Evolutionary conservation across 2,329 filamentous ascomycete genomes (phyloP).

Genomic region (Ophiostoma pallidulum): DNA sequence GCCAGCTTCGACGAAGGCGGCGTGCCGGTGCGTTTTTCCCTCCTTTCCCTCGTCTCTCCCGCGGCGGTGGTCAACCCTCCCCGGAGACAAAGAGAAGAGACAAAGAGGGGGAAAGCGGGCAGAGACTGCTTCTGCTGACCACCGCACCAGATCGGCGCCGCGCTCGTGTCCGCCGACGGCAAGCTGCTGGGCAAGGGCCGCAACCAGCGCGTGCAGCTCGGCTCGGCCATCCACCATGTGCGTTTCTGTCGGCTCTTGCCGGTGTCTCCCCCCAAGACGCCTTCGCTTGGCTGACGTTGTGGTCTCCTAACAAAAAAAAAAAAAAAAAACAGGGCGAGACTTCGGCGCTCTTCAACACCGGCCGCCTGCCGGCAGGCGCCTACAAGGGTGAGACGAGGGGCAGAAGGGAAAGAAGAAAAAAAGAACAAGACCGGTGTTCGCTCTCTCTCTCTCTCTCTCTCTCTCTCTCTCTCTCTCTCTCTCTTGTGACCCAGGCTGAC

Average conservation of each 20-base stretch:
- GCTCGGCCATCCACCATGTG: constrained; percentile 62
- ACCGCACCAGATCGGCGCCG: constrained; percentile 37
- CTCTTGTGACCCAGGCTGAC: too few relatives aligned
- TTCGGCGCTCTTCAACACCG: constrained; percentile 64
- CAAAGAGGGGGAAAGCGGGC: too few relatives aligned
- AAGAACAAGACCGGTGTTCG: too few relatives aligned
- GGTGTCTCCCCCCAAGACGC: too few relatives aligned
- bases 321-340: constrained; percentile 49
- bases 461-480: too few relatives aligned
- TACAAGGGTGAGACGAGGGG: constrained; percentile 38
- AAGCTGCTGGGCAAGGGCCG: constrained; percentile 62
- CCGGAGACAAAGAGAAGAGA: too few relatives aligned
- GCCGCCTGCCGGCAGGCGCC: constrained; percentile 57
- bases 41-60: not conserved
- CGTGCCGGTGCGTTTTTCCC: constrained; percentile 31
- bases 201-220: constrained; percentile 67
- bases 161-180: constrained; percentile 58
- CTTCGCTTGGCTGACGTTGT: not conserved
- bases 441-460: too few relatives aligned
- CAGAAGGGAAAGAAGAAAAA: too few relatives aligned
- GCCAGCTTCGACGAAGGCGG: constrained; percentile 37
- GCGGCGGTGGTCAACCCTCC: too few relatives aligned
- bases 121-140: not conserved
- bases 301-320: not conserved
- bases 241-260: too few relatives aligned